These are phyloP conservation scores for Xylariaceae sp. DNA, from an alignment of 2,329 filamentous ascomycete species.

Conservation along the genomic window DNA sequence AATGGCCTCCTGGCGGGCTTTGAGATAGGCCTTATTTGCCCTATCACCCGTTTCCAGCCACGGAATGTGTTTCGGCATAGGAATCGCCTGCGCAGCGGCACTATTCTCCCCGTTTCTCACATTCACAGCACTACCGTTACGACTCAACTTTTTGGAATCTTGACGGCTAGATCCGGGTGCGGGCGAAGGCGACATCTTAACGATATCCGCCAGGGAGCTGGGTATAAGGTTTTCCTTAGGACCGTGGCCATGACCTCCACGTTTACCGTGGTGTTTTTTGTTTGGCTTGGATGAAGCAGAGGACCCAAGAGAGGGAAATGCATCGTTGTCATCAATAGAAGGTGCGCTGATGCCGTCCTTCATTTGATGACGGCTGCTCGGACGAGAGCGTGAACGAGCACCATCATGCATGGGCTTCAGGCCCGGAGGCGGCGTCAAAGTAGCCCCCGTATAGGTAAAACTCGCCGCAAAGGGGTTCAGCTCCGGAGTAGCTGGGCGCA, in stretches of 20 bases:
- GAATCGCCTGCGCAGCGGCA: constrained; percentile 75
- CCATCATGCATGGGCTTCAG: constrained; percentile 59
- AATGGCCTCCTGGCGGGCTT: constrained; percentile 91
- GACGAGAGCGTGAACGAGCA: constrained; percentile 73
- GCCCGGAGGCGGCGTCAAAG: constrained; percentile 64
- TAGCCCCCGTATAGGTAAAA: constrained; percentile 49
- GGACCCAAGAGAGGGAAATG: constrained; percentile 85
- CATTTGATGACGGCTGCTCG: constrained; percentile 70
- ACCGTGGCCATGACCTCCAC: constrained; percentile 71
- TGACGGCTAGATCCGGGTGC: constrained; percentile 56
- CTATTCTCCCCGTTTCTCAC: constrained; percentile 72
- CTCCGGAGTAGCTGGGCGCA: constrained; percentile 59
- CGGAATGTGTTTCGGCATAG: constrained; percentile 84
- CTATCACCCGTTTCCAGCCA: constrained; percentile 93
- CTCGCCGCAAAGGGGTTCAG: constrained; percentile 48
- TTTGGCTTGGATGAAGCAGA: constrained; percentile 69
- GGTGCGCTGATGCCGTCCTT: constrained; percentile 64
- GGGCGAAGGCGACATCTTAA: constrained; percentile 92
- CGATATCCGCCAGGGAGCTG: constrained; percentile 85
- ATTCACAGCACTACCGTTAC: constrained; percentile 62
- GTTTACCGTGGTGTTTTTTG: constrained; percentile 92
- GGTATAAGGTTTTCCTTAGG: constrained; percentile 65
- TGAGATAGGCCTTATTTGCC: constrained; percentile 91
- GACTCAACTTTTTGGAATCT: constrained; percentile 54
- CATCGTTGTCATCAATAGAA: constrained; percentile 88